Percentiles rank a stretch among this genome's conserved stretches.
Evolutionary conservation across 2,329 filamentous ascomycete genomes (phyloP).

Genomic region (Aspergillus versicolor): DNA sequence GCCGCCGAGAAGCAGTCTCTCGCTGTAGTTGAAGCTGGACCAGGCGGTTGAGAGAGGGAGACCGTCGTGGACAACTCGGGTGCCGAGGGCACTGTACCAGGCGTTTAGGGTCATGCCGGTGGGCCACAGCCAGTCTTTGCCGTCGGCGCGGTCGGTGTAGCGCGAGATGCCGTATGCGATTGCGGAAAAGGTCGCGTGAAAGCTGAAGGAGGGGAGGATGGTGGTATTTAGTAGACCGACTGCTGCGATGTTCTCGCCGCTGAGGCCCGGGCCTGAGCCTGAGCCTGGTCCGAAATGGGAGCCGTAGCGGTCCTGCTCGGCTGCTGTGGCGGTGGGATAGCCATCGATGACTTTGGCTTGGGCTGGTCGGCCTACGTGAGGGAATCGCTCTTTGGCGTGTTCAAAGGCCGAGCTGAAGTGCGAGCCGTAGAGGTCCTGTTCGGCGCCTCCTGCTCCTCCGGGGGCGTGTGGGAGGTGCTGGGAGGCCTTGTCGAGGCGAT

Average conservation of each 20-base stretch:
- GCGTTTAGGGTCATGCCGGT: slow-evolving; percentile 56
- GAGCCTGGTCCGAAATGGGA: not conserved
- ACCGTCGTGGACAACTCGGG: slow-evolving; percentile 48
- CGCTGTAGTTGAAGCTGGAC: slow-evolving; percentile 51
- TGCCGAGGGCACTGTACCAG: slow-evolving; percentile 60
- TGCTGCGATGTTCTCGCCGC: slow-evolving; percentile 5
- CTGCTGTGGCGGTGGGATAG: not conserved
- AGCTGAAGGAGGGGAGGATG: slow-evolving; percentile 54
- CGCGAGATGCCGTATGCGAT: slow-evolving; percentile 54
- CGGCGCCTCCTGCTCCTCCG: not conserved
- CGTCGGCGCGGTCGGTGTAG: slow-evolving; percentile 55
- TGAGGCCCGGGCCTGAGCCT: not conserved
- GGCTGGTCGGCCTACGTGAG: not conserved
- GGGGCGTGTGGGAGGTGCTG: not conserved
- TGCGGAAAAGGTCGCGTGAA: slow-evolving; percentile 54
- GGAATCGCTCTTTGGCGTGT: not conserved
- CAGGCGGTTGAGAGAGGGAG: slow-evolving; percentile 50
- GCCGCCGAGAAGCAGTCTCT: slow-evolving; percentile 56
- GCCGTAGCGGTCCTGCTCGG: slow-evolving; percentile 4
- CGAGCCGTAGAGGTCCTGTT: not conserved
- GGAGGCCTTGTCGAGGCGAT: not conserved
- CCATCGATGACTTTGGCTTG: not conserved
- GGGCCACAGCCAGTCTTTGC: slow-evolving; percentile 63
- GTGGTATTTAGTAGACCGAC: slow-evolving; percentile 55
- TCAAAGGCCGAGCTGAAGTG: not conserved